A percentile compares a stretch with the other conserved stretches of the same genome.
phyloP scores from a whole-genome alignment of 1,284 basidiomycete species.

The Calocybe gambosa region DNA sequence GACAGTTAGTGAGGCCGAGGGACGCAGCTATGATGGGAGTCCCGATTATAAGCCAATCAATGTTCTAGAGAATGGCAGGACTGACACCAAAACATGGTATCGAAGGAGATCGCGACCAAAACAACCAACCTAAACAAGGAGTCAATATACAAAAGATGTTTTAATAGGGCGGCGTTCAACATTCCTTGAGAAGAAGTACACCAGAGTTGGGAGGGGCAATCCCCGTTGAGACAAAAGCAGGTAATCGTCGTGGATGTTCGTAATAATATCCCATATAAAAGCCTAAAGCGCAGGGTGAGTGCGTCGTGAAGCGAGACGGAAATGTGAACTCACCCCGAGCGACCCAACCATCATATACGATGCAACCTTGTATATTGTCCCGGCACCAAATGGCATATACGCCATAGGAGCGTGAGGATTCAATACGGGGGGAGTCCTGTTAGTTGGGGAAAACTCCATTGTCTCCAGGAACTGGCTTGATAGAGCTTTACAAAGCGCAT shows the following conservation, averaged over 20 bases:
- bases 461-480: too few species aligned
- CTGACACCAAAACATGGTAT: background rate
- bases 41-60: too few species aligned
- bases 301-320: background rate
- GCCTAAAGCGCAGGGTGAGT: too few species aligned
- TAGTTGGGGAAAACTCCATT: too few species aligned
- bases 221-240: background rate
- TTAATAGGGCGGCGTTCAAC: too few species aligned
- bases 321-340: background rate
- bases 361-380: too few species aligned
- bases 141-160: too few species aligned
- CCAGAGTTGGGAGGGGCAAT: background rate
- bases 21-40: background rate
- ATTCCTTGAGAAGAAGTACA: background rate
- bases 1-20: background rate
- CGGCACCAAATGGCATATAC: too few species aligned
- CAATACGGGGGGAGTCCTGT: too few species aligned
- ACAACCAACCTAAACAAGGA: background rate
- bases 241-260: background rate
- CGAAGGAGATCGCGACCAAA: background rate
- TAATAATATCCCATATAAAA: background rate
- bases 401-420: too few species aligned
- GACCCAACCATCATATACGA: background rate
- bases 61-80: too few species aligned
- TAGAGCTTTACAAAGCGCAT: too few species aligned